These are phyloP conservation scores for Ophiostoma sp. DNA, from an alignment of 2,329 filamentous ascomycete species.

Conservation along the genomic window DNA sequence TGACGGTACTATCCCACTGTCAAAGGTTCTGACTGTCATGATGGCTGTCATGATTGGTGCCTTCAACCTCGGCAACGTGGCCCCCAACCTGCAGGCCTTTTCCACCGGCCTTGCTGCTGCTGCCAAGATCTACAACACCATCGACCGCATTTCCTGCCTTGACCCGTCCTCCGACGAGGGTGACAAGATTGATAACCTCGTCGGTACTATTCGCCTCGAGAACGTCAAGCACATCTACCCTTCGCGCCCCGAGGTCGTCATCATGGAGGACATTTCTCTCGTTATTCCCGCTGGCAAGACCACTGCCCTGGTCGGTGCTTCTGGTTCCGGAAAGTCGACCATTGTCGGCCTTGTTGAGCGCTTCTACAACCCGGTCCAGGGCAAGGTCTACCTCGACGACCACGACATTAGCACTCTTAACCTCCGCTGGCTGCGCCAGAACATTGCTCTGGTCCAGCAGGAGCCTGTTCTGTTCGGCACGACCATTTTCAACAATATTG, in stretches of 20 bases:
- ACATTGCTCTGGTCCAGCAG: constrained; percentile 88
- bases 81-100: constrained; percentile 81
- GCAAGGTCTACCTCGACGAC: constrained; percentile 74
- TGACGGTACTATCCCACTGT: constrained; percentile 58
- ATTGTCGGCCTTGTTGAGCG: constrained; percentile 89
- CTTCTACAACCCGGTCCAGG: constrained; percentile 86
- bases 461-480: constrained; percentile 88
- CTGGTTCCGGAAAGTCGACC: constrained; percentile 90
- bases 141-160: constrained; percentile 79
- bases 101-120: constrained; percentile 77
- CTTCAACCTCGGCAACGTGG: constrained; percentile 82
- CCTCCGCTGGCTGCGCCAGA: constrained; percentile 82
- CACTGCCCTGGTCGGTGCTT: constrained; percentile 88
- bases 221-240: constrained; percentile 92
- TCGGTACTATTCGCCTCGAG: constrained; percentile 74
- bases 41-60: constrained; percentile 91
- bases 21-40: constrained; percentile 74
- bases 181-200: constrained; percentile 64
- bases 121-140: constrained; percentile 88
- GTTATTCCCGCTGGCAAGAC: constrained; percentile 82
- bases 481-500: constrained; percentile 84
- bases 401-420: constrained; percentile 77
- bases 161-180: constrained; percentile 69
- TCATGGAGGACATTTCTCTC: constrained; percentile 79
- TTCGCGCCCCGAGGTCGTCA: constrained; percentile 79